Base-by-base conservation (phyloP, 768 basidiomycete genomes). In the Exsudoporus frostii region DNA sequence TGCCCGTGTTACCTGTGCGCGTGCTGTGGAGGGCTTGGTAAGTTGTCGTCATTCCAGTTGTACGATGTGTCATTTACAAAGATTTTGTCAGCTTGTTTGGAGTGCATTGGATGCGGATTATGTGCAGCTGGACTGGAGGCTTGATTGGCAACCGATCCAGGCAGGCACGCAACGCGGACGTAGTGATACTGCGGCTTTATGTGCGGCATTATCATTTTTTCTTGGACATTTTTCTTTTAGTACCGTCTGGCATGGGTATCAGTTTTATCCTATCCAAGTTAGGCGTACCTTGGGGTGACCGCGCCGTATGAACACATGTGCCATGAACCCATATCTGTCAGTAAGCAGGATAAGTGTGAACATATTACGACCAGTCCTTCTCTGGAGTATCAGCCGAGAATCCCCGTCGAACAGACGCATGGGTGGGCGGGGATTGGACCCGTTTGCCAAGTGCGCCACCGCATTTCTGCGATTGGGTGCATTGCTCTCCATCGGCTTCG, bases 1-100 rank as follows among this genome's bases (percentile, higher is more conserved):
- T 85, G 83, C 58, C 85, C 85, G 1, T 86, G 85, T 61, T 88
- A 88, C 64, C 73, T 86, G 8, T 87, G 85, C 56, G 85, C 85
- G 5, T 86, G 83, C 65, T 86, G 84, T 51, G 85, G 85, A 51
- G 85, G 85, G 36, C 74, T 86, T 17, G 81, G 84, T 84, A 60
- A 57, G 73, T 56, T n/a, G 30, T 44, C 36, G 11, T 7, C 19
- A 36, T 30, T 49, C 20, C 20, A n/a, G 24, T 17, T n/a, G 43
- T 33, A 25, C 8, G 33, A 37, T 38, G 47, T 9, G 19, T 42
- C 22, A 14, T 48, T 65, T n/a, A 58, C 29, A 17, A 3, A 14
- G n/a, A 30, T 6, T 46, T 50, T 48, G 7, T 46, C 45, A 85
- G 85, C 79, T 8, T 87, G 85, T 53, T 66, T 87, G 52, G 84